Base-by-base conservation (phyloP, 352 stramenopile genomes). In the Globisporangium recalcitrans region DNA sequence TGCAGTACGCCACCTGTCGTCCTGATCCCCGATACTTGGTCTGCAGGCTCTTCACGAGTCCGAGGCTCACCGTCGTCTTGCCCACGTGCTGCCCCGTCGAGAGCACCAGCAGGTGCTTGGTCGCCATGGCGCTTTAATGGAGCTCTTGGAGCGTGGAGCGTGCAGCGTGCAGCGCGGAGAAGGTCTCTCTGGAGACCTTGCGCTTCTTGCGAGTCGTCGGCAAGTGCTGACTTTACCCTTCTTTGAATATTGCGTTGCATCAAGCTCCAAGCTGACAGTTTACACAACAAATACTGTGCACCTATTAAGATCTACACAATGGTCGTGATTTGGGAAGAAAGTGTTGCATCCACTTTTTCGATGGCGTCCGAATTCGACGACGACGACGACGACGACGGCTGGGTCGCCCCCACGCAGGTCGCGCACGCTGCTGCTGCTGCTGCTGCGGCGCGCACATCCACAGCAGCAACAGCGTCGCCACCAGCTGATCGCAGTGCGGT, bases 21-120 rank as follows among this genome's bases (percentile, higher is more conserved):
- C 77, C 62, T 0, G 73, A 71, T 51, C 73, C 78, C 14, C 74
- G 69, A 66, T 98, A 98, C 58, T 92, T 79, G 66, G 95, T 88
- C 65, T 98, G 86, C 47, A 99, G 82, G 26, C 89, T 95, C 67
- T 95, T 96, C 61, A 98, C 89, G 52, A 99, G 74, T 4, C 94
- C 96, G 32, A 99, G 83, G 66, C 82, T 98, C 26, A 96, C 86
- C 19, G 95, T 98, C 31, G 96, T 99, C 79, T 99, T 99, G 57
- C 97, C 97, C 60, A 99, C 96, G 69, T 99, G 97, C 70, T 99
- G 97, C 31, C 93, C 87, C 16, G 95, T 98, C 10, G 86, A 95
- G 42, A 95, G 75, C 52, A 95, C 74, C 58, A 95, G 84, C 47
- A 95, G 69, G 57, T 95, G 85, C 69, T 84, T 85, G n/a, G 69